Conservation (phyloP, 495 filamentous ascomycete species). For the Thermothielavioides terrestris region DNA sequence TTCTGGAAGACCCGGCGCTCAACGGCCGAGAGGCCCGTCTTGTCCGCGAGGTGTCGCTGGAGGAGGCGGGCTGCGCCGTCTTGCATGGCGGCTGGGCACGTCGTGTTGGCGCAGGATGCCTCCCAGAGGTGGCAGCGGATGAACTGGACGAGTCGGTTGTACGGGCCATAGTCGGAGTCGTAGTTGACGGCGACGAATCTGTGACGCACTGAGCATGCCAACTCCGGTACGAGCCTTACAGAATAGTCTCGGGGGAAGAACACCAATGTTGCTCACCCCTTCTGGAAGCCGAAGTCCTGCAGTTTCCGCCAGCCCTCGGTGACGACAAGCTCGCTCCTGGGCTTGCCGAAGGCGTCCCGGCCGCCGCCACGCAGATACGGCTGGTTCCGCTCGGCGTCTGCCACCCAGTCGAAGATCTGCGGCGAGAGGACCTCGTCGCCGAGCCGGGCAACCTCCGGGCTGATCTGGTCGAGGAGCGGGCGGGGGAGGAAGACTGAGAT, state of each 20-base stretch:
- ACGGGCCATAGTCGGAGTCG: conserved; percentile 36
- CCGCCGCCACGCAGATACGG: conserved; percentile 45
- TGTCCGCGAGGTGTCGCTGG: conserved; percentile 36
- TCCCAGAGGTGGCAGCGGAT: conserved; percentile 55
- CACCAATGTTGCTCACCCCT: conserved; percentile 27
- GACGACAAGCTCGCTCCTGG: conserved; percentile 40
- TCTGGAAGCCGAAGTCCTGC: conserved; percentile 43
- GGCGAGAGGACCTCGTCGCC: conserved; percentile 39
- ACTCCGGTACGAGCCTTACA: background rate
- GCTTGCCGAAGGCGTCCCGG: conserved; percentile 43
- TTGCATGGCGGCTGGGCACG: conserved; percentile 62
- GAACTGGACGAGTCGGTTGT: conserved; percentile 47
- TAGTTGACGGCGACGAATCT: conserved; percentile 47
- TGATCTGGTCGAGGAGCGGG: conserved; percentile 25
- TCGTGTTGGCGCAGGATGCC: conserved; percentile 51
- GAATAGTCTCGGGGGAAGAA: background rate
- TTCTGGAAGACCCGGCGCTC: conserved; percentile 38
- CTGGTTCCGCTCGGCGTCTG: conserved; percentile 51
- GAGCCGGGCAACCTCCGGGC: conserved; percentile 32
- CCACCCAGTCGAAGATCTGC: conserved; percentile 41
- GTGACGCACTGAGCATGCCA: background rate
- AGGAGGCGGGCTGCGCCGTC: conserved; percentile 62
- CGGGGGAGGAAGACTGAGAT: conserved; percentile 39
- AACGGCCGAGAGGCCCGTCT: conserved; percentile 9
- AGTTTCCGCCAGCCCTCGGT: conserved; percentile 51